These are phyloP conservation scores for Lichtheimia ramosa DNA, from an alignment of 371 early-diverging fungal species.

Conservation along the genomic window DNA sequence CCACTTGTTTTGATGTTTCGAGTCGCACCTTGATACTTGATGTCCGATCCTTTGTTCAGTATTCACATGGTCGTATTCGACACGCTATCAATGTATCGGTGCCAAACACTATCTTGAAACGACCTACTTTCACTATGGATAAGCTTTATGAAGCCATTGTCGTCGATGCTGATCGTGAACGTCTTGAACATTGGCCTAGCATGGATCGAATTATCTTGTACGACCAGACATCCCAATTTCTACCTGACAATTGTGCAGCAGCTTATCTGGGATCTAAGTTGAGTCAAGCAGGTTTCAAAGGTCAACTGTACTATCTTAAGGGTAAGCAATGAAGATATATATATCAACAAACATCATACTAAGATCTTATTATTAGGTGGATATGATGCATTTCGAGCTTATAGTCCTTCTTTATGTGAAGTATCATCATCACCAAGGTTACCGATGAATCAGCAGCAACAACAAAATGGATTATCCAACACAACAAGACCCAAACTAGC, in stretches of 20 bases:
- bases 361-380: conserved; percentile 31
- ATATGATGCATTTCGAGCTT: conserved; percentile 32
- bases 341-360: not conserved
- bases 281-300: conserved; percentile 30
- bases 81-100: conserved; percentile 55
- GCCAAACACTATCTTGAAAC: conserved; percentile 59
- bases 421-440: not conserved
- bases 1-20: conserved; percentile 26
- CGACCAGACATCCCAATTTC: conserved; percentile 45
- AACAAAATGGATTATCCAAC: not conserved
- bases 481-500: not conserved
- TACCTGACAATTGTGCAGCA: conserved; percentile 46
- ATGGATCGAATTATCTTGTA: conserved; percentile 56
- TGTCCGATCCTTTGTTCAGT: conserved; percentile 57
- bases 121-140: conserved; percentile 56
- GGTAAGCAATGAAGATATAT: conserved; percentile 27
- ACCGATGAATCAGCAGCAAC: not conserved
- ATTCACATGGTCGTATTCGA: conserved; percentile 45
- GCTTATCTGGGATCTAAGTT: conserved; percentile 43
- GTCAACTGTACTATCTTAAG: conserved; percentile 47
- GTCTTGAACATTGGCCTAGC: conserved; percentile 43
- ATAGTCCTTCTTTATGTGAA: conserved; percentile 32
- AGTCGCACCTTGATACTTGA: conserved; percentile 59
- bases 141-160: conserved; percentile 59
- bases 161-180: conserved; percentile 39